Base-by-base conservation (phyloP, 306 rosid species). In the Cyamopsis tetragonoloba region DNA sequence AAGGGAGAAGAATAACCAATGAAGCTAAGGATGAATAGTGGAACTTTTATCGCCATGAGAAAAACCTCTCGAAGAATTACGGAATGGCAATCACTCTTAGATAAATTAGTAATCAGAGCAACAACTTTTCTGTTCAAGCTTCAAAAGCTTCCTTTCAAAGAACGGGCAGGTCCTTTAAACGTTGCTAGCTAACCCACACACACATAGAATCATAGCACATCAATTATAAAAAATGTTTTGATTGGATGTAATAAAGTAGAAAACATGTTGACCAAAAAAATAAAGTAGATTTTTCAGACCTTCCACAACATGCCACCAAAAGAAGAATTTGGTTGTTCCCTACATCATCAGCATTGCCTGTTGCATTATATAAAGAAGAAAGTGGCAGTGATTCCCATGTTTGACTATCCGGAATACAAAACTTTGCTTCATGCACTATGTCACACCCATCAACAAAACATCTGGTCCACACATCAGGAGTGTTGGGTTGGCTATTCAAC, bases 361-460 rank as follows among this genome's bases (percentile, higher is more conserved):
- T 80, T 58, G 87, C 77, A 42, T 68, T 73, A 28, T 76, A 86
- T 13, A 63, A 64, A 37, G 86, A 30, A 32, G 89, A 82, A 17
- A 82, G 83, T 8, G 97, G 99, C 74, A 86, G 78, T 28, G 88
- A 79, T 5, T 88, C 96, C 92, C 95, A 88, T 66, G 86, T 74
- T 77, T 84, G 85, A 77, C 97, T 88, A n/a, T 86, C 96, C 72
- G 77, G 72, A 75, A 88, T 80, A 68, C 95, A 89, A 75, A 86
- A 83, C 34, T 68, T 77, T 51, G 86, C 96, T 75, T 80, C 80
- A 15, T 77, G 82, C 13, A 90, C 70, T 17, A 79, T 3, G 41
- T 63, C 38, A 78, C 53, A 82, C 9, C 68, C 78, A 62, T 86
- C 95, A 71, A 85, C 96, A 60, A 68, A 83, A 80, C 96, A 83